Base-by-base conservation (phyloP, 2,329 filamentous ascomycete species). In the Aureobasidium sp. region DNA sequence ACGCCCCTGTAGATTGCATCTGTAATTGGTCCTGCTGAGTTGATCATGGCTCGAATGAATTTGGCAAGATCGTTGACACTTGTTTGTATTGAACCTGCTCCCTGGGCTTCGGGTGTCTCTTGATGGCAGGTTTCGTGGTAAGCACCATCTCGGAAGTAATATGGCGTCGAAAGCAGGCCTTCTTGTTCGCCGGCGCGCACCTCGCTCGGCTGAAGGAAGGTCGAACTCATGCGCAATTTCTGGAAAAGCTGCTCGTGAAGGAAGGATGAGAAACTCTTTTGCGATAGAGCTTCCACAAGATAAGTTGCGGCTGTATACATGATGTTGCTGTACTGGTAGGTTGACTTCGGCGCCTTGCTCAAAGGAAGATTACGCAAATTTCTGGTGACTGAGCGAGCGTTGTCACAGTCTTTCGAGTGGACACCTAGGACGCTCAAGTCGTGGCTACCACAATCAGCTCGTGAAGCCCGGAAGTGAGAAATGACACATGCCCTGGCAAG, bases 271-370 rank as follows among this genome's bases (percentile, higher is more conserved):
- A 82, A 70, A 34, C 68, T 67, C 11, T 64, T 64, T 0, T 74
- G 74, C 0, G 73, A 76, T 3, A 79, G 61, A 0, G 67, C 74
- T 64, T 82, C 77, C n/a, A 82, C 67, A 1, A 82, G 73, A 64
- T 81, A 72, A 5, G 75, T 76, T 2, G 76, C 73, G 1, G 73
- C 73, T 1, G 72, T 71, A 66, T 75, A 84, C 75, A 82, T 81
- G 61, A 77, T 70, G 67, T 84, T 83, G 67, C 73, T 77, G 67
- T 84, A 83, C 62, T 78, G 72, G 61, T 73, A 82, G 59, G 66
- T 71, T 1, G 74, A 72, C 2, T 82, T 73, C 5, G 80, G 74
- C 64, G 81, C 77, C 7, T 70, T 68, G 0, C 72, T 73, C 64
- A 79, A 65, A 1, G 77, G 74, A 16, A 84, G 68, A 63, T 81